Evolutionary conservation across 371 early-diverging fungal genomes (phyloP).

Genomic region (Phascolomyces articulosus): DNA sequence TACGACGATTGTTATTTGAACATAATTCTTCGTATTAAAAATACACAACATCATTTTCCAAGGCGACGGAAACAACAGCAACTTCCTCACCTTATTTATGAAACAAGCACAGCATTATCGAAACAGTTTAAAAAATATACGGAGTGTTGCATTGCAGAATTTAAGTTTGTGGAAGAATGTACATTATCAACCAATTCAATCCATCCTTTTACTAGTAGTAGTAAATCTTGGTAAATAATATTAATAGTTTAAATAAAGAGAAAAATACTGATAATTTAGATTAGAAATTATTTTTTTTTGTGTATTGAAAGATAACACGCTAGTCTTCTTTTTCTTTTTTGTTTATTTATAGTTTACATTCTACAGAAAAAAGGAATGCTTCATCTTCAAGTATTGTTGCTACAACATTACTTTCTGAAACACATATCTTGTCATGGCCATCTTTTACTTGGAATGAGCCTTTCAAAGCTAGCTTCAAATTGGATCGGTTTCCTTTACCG

Average conservation of each 20-base stretch:
- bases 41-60: neutral
- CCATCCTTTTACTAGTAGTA: too few relatives aligned
- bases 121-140: neutral
- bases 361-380: too few relatives aligned
- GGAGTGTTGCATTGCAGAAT: slow-evolving; percentile 2
- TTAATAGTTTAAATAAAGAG: too few relatives aligned
- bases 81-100: too few relatives aligned
- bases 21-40: neutral
- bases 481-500: neutral
- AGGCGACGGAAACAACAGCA: neutral
- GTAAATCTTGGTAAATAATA: too few relatives aligned
- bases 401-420: neutral
- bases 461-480: neutral
- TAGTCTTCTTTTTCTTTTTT: too few relatives aligned
- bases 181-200: too few relatives aligned
- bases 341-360: too few relatives aligned
- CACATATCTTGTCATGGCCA: neutral
- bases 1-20: neutral
- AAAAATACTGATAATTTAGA: too few relatives aligned
- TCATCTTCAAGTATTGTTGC: too few relatives aligned
- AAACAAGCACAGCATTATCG: neutral
- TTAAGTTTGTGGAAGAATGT: neutral
- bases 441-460: slow-evolving; percentile 4
- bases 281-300: too few relatives aligned
- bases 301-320: too few relatives aligned